phyloP scores from a whole-genome alignment of 768 basidiomycete genomes.

The Boletus vermiculosoides region DNA sequence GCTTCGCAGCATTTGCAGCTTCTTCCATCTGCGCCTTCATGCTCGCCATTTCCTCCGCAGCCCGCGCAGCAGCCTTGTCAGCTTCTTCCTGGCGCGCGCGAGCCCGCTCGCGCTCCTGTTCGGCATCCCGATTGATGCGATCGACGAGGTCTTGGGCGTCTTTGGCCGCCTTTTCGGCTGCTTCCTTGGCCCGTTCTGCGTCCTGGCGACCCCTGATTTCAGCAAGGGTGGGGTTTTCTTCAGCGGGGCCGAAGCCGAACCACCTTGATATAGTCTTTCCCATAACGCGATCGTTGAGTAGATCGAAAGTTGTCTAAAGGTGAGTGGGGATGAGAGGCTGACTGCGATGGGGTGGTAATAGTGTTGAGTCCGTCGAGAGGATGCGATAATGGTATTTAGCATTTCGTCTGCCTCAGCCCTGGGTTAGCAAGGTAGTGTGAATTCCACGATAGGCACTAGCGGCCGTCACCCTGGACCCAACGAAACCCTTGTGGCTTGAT shows the following conservation, averaged over 20 bases:
- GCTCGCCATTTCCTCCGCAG: conserved; percentile 2
- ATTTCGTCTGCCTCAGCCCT: neutral
- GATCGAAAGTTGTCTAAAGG: neutral
- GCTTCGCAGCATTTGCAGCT: neutral
- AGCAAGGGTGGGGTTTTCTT: conserved; percentile 9
- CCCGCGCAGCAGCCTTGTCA: neutral
- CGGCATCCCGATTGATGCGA: conserved; percentile 5
- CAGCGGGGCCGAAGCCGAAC: conserved; percentile 8
- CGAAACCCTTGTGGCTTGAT: neutral
- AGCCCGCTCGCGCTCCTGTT: conserved; percentile 9
- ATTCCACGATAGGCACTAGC: neutral
- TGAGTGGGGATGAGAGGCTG: neutral
- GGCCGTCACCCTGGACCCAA: conserved; percentile 5
- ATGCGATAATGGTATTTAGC: neutral
- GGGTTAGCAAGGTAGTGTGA: neutral
- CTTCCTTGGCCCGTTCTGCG: conserved; percentile 10
- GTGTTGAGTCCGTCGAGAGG: neutral
- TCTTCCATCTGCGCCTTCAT: conserved; percentile 18
- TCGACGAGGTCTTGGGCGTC: conserved; percentile 1
- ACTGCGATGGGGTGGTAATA: neutral
- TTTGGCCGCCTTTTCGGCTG: conserved; percentile 6
- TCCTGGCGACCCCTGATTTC: conserved; percentile 10
- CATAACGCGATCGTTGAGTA: conserved; percentile 2
- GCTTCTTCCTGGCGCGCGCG: conserved; percentile 12
- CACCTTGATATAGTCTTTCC: conserved; percentile 4